Base-by-base conservation (phyloP, 1,284 basidiomycete species). In the Ustilago xerochloae region DNA sequence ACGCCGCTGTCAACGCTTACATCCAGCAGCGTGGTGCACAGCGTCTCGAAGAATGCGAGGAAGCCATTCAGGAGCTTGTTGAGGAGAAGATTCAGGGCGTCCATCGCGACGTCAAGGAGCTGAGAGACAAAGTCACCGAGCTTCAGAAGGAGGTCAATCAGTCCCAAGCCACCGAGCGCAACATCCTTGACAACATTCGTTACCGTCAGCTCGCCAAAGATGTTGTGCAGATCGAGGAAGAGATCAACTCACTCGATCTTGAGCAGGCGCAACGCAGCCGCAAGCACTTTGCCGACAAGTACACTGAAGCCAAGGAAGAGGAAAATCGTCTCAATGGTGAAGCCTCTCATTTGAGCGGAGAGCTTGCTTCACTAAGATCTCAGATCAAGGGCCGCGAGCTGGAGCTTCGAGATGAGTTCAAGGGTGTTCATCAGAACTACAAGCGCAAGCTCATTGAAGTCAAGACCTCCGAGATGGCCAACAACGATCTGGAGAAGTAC, bases 401-500 rank as follows among this genome's bases (percentile, higher is more conserved):
- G 28, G 94, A 97, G 81, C 86, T 95, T 29, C 84, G 85, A 63
- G 89, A 88, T 71, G 94, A 97, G 71, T 99, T 92, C 87, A 92
- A 93, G 83, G 90, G 93, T 63, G 90, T 95, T 74, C 89, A 92
- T 79, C 91, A 91, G 85, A 89, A 89, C 66, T 97, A 96, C 85
- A 92, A 91, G 16, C 90, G 92, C 68, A 95, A 98, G 83, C 87
- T 98, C 51, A 90, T 99, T 80, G 93, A 92, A 86, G 94, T 97
- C 80, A 98, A 98, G 88, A 79, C 80, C 6, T 76, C 74, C 6
- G 75, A 79, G 36, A 66, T 81, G 64, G 81, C 80, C 39, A 79
- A 84, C 63, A 64, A 65, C 38, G 82, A 84, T 85, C 86, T 99
- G 56, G 95, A 99, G 86, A 98, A 98, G 86, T 98, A 98, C 74